Base-by-base conservation (phyloP, 2,329 filamentous ascomycete species). In the Chaetomiaceae sp. region DNA sequence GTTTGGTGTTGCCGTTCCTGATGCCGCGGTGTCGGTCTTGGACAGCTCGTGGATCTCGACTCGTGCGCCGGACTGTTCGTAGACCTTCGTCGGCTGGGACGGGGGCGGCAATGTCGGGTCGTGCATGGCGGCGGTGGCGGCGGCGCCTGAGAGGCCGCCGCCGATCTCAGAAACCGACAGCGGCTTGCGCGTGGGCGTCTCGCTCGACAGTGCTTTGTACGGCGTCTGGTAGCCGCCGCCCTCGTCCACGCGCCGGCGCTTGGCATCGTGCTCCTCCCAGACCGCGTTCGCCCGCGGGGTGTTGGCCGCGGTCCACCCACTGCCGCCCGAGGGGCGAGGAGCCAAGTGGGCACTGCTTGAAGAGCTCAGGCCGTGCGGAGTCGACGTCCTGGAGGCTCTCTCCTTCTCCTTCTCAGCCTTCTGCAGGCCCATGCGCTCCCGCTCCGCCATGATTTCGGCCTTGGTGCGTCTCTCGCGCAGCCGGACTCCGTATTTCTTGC, bases 401-500 rank as follows among this genome's bases (percentile, higher is more conserved):
- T 38, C 44, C 17, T 17, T 38, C 23, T 51, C 62, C 42, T 51
- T 62, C 53, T 59, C 64, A 15, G 48, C 51, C 34, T 63, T 59
- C 51, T 64, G 65, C 25, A 74, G 62, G 12, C 72, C 71, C 48
- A 69, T 65, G 9, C 74, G 73, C n/a, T 72, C 68, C 8, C 63
- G 65, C 54, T 75, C 72, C 0, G 71, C 69, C 2, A 74, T 69
- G 15, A 80, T 75, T 54, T 77, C 75, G 0, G 69, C 70, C 55
- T 64, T 74, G 2, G 73, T 74, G 0, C 79, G 75, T 12, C 78
- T 69, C 57, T 75, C 71, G 0, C 77, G 73, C 14, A 83, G 69
- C 1, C 73, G 72, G 29, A 83, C 78, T n/a, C 80, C 80, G 55
- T 76, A 82, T 55, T 75, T 81, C 63, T 80, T 82, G 12, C 80